These are phyloP conservation scores for Gomphus bonarii DNA, from an alignment of 1,284 basidiomycete genomes.

Conservation along the genomic window DNA sequence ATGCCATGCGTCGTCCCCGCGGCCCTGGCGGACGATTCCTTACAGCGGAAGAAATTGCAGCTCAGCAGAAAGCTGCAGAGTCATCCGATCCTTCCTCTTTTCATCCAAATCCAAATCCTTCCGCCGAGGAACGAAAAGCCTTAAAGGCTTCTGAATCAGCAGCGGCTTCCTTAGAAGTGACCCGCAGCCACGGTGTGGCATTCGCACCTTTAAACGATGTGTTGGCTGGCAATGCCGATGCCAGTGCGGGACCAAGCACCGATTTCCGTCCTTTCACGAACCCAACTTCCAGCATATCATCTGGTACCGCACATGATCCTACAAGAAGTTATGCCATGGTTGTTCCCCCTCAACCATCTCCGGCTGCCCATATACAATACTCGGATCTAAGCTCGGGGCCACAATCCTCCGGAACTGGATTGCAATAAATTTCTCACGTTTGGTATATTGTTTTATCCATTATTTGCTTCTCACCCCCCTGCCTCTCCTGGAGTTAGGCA, in stretches of 20 bases:
- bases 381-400: background rate
- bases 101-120: slow-evolving; percentile 14
- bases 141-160: slow-evolving; percentile 17
- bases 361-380: slow-evolving; percentile 4
- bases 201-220: background rate
- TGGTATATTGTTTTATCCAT: background rate
- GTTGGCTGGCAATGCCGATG: background rate
- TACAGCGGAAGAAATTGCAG: slow-evolving; percentile 87
- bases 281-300: background rate
- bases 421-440: background rate
- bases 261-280: slow-evolving; percentile 5
- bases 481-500: background rate
- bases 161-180: slow-evolving; percentile 12
- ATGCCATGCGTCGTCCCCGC: slow-evolving; percentile 92
- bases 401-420: background rate
- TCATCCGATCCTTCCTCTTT: slow-evolving; percentile 22
- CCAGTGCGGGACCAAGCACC: slow-evolving; percentile 1
- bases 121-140: slow-evolving; percentile 11
- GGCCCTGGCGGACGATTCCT: slow-evolving; percentile 96
- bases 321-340: slow-evolving; percentile 1
- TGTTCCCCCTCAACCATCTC: slow-evolving; percentile 3
- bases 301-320: background rate
- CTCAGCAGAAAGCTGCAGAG: slow-evolving; percentile 44
- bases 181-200: background rate
- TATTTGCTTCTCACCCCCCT: background rate